These are phyloP conservation scores for Jackrogersella minutella DNA, from an alignment of 495 filamentous ascomycete genomes.

Conservation along the genomic window DNA sequence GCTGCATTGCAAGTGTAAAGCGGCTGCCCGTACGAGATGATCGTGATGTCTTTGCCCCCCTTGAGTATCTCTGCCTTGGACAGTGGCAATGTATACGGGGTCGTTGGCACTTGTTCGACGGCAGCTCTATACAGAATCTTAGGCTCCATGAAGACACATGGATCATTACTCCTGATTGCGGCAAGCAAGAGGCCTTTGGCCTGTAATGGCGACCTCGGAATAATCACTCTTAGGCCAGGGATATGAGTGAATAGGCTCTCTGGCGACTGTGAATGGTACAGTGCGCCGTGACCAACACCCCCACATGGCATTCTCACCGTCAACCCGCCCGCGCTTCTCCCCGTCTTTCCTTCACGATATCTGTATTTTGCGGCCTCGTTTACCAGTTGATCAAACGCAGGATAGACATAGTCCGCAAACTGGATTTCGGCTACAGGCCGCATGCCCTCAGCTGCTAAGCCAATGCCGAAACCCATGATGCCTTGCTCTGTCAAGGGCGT, in stretches of 20 bases:
- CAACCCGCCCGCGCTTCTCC: slow-evolving; percentile 75
- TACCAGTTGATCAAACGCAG: slow-evolving; percentile 96
- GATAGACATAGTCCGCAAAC: slow-evolving; percentile 97
- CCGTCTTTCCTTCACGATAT: slow-evolving; percentile 81
- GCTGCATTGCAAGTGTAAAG: slow-evolving; percentile 87
- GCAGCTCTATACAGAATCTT: slow-evolving; percentile 95
- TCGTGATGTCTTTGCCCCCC: slow-evolving; percentile 81
- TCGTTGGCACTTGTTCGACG: slow-evolving; percentile 90
- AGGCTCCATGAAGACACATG: slow-evolving; percentile 95
- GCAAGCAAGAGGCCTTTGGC: slow-evolving; percentile 90
- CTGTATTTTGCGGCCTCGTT: slow-evolving; percentile 96
- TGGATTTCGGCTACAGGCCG: slow-evolving; percentile 95
- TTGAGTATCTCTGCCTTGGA: slow-evolving; percentile 90
- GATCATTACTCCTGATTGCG: slow-evolving; percentile 84
- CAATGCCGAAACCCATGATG: slow-evolving; percentile 93
- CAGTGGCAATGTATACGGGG: slow-evolving; percentile 82
- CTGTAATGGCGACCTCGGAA: slow-evolving; percentile 88
- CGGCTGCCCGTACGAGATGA: slow-evolving; percentile 92
- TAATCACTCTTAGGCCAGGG: slow-evolving; percentile 87
- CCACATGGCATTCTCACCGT: slow-evolving; percentile 95
- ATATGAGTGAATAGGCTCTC: slow-evolving; percentile 93
- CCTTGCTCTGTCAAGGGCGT: slow-evolving; percentile 95
- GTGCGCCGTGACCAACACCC: slow-evolving; percentile 91
- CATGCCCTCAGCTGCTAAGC: slow-evolving; percentile 89
- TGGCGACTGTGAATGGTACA: slow-evolving; percentile 95